A percentile compares a stretch with the other conserved stretches of the same genome.
phyloP scores from a whole-genome alignment of 305 asterid species.

The Fraxinus baroniana region DNA sequence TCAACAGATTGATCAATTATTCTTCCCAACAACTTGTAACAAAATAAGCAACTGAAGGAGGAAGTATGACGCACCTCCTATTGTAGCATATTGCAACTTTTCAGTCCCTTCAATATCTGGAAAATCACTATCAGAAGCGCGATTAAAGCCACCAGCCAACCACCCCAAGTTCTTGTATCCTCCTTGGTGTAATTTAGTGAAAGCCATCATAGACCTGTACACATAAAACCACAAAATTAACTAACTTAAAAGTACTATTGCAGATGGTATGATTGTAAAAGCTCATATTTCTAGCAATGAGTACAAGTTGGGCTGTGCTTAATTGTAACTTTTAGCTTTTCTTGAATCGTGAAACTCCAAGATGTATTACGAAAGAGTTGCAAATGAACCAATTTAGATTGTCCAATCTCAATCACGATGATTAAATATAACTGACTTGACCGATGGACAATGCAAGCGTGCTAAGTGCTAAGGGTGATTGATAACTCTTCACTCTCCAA shows the following conservation, averaged over 20 bases:
- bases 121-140: slow-evolving; percentile 54
- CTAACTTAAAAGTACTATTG: neutral
- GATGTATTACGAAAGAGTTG: neutral
- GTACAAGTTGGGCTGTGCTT: neutral
- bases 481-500: neutral
- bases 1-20: slow-evolving; percentile 27
- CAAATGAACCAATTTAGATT: neutral
- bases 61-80: slow-evolving; percentile 80
- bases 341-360: neutral
- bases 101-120: slow-evolving; percentile 68
- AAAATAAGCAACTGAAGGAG: slow-evolving; percentile 67
- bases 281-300: neutral
- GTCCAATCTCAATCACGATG: neutral
- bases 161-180: slow-evolving; percentile 87
- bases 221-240: neutral
- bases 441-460: neutral
- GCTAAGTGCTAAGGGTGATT: neutral
- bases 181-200: slow-evolving; percentile 46
- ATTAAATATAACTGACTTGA: neutral
- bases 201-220: slow-evolving; percentile 74
- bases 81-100: slow-evolving; percentile 79
- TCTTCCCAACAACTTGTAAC: slow-evolving; percentile 58
- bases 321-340: neutral
- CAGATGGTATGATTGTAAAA: neutral
- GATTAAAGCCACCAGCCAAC: slow-evolving; percentile 80